These are phyloP conservation scores for Endotrypanum monterogeii DNA, from an alignment of 208 protist species.

Conservation along the genomic window DNA sequence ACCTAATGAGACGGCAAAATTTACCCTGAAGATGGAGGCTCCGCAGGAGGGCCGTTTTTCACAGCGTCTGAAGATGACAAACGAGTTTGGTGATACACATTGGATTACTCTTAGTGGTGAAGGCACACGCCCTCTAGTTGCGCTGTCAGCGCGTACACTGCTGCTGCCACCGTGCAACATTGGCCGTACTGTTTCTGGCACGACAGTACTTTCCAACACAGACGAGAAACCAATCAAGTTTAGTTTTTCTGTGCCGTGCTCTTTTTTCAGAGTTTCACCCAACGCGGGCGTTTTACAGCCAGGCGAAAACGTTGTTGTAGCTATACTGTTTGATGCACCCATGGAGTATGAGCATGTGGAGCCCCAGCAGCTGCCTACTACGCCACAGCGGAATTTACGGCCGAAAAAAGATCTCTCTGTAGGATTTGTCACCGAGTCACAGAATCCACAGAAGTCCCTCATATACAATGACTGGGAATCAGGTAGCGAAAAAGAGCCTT, in stretches of 20 bases:
- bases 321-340: slow-evolving; percentile 30
- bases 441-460: background rate
- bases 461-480: slow-evolving; percentile 32
- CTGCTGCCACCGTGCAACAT: slow-evolving; percentile 33
- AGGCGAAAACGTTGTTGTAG: slow-evolving; percentile 27
- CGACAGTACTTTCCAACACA: slow-evolving; percentile 36
- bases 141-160: slow-evolving; percentile 28
- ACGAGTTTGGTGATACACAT: slow-evolving; percentile 35
- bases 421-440: background rate
- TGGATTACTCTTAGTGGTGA: slow-evolving; percentile 22
- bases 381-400: slow-evolving; percentile 4
- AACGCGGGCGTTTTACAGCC: slow-evolving; percentile 35
- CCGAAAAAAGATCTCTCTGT: slow-evolving; percentile 10
- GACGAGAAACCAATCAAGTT: slow-evolving; percentile 25
- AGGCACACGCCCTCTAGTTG: slow-evolving; percentile 11
- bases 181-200: slow-evolving; percentile 26
- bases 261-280: slow-evolving; percentile 34
- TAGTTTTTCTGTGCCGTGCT: slow-evolving; percentile 10
- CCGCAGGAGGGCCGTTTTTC: slow-evolving; percentile 34
- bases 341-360: slow-evolving; percentile 18
- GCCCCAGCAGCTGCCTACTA: slow-evolving; percentile 1
- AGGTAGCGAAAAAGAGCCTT: slow-evolving; percentile 6
- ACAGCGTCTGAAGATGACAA: slow-evolving; percentile 26
- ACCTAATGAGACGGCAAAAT: slow-evolving; percentile 21
- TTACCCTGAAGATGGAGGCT: slow-evolving; percentile 24